These are phyloP conservation scores for Apophysomyces variabilis DNA, from an alignment of 371 early-diverging fungal genomes.

Conservation along the genomic window DNA sequence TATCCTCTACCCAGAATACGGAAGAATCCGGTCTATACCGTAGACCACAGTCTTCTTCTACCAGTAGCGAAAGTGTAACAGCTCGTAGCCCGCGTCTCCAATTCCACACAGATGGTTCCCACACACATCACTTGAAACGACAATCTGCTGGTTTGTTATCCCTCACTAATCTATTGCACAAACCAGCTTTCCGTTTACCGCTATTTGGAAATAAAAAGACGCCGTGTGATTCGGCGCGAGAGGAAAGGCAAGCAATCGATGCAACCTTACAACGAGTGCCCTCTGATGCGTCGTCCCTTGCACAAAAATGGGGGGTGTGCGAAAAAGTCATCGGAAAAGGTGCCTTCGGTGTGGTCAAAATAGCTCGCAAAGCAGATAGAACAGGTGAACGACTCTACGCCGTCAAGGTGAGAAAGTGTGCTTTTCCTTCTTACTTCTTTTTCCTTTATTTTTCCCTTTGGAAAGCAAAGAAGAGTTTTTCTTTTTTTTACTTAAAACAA, in stretches of 20 bases:
- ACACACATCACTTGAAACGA: constrained; percentile 43
- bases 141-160: constrained; percentile 33
- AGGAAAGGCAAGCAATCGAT: constrained; percentile 35
- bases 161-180: constrained; percentile 23
- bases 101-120: constrained; percentile 33
- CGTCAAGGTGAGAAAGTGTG: constrained; percentile 48
- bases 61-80: constrained; percentile 1
- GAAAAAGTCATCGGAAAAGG: constrained; percentile 60
- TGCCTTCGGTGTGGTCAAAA: constrained; percentile 54
- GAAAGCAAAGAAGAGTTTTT: not conserved
- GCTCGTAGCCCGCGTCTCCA: constrained; percentile 32
- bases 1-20: not conserved
- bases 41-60: not conserved
- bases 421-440: not conserved
- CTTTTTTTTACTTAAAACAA: constrained; percentile 7
- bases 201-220: constrained; percentile 35
- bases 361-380: constrained; percentile 46
- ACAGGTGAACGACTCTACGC: constrained; percentile 50
- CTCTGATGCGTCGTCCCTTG: constrained; percentile 24
- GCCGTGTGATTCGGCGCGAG: constrained; percentile 27
- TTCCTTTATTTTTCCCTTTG: not conserved
- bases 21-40: constrained; percentile 3
- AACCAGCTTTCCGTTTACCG: constrained; percentile 24
- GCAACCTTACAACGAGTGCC: constrained; percentile 22
- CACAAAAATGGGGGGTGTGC: constrained; percentile 54